Conservation (phyloP, 345 rosid genomes). For the Pseudoturritis turrita region DNA sequence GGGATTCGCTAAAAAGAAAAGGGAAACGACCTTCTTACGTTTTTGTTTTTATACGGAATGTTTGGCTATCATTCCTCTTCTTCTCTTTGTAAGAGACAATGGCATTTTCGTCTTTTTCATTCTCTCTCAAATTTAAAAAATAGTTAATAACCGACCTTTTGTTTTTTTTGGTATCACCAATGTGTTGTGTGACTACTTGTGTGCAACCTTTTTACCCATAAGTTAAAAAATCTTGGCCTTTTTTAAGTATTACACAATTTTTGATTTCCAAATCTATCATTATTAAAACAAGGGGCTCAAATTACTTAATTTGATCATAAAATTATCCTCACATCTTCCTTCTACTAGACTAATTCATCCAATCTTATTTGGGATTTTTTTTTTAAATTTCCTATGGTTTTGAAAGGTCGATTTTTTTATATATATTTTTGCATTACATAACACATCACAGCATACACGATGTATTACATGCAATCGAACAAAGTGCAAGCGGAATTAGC, state of each 20-base stretch:
- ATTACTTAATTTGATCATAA: neutral
- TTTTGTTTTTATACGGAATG: slow-evolving; percentile 27
- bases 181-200: neutral
- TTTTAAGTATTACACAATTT: neutral
- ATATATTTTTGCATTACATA: neutral
- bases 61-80: slow-evolving; percentile 17
- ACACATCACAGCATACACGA: neutral
- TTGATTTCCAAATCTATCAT: neutral
- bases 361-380: neutral
- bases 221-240: neutral
- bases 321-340: neutral
- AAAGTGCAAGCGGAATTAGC: neutral
- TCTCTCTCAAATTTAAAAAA: neutral
- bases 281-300: neutral
- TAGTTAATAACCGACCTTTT: slow-evolving; percentile 8
- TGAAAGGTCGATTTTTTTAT: neutral
- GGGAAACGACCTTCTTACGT: slow-evolving; percentile 18
- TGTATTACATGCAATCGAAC: neutral
- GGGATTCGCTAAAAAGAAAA: slow-evolving; percentile 5
- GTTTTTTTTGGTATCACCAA: neutral
- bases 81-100: slow-evolving; percentile 4
- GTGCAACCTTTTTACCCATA: neutral
- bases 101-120: neutral
- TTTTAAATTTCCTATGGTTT: neutral
- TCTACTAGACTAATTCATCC: neutral